phyloP scores from a whole-genome alignment of 2,329 filamentous ascomycete genomes.

The Fusarium floridanum region DNA sequence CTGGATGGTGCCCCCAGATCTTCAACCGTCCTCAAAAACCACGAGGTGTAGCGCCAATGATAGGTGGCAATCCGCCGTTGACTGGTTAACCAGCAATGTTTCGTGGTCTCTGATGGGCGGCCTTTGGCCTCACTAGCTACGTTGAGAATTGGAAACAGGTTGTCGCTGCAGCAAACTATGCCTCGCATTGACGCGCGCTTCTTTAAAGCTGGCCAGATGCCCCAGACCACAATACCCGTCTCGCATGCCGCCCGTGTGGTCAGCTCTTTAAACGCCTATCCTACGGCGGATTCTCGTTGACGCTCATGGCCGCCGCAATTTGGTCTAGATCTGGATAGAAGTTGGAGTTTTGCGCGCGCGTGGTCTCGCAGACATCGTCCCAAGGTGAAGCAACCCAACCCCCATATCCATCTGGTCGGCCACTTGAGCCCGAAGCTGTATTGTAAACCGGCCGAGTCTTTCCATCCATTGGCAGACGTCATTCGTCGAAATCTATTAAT shows the following conservation, averaged over 20 bases:
- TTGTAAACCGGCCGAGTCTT: constrained; percentile 11
- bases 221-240: not conserved
- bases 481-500: not conserved
- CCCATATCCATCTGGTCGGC: not conserved
- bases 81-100: not conserved
- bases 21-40: not conserved
- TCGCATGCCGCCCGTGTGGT: constrained; percentile 19
- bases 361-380: constrained; percentile 18
- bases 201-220: constrained; percentile 13
- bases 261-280: constrained; percentile 12
- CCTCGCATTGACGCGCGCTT: constrained; percentile 42
- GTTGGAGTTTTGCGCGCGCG: constrained; percentile 23
- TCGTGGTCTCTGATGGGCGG: not conserved
- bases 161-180: constrained; percentile 26
- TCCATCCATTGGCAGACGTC: constrained; percentile 26
- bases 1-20: not conserved
- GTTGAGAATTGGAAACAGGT: not conserved
- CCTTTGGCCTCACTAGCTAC: not conserved
- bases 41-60: not conserved
- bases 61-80: not conserved
- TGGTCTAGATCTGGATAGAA: not conserved
- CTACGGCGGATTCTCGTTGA: constrained; percentile 11
- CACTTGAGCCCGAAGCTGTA: constrained; percentile 8
- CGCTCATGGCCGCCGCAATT: not conserved
- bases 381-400: not conserved